These are phyloP conservation scores for Aureobasidium sp. DNA, from an alignment of 2,329 filamentous ascomycete genomes.

Conservation along the genomic window DNA sequence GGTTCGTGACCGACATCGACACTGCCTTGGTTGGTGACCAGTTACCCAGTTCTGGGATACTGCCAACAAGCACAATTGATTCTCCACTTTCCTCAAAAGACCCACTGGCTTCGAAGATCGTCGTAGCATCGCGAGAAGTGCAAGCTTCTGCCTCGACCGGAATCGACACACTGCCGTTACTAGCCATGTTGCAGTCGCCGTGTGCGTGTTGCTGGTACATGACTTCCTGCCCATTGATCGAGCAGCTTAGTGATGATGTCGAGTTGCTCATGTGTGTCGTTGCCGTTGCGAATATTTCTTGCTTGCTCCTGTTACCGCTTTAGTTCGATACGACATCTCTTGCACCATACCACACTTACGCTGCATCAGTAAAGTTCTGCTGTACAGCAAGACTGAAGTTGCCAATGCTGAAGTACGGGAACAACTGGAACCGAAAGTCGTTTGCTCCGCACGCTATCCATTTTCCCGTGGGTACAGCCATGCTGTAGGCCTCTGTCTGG, in stretches of 20 bases:
- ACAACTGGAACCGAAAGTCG: constrained; percentile 20
- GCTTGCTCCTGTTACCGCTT: background rate
- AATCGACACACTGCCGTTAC: constrained; percentile 14
- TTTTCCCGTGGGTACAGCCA: constrained; percentile 17
- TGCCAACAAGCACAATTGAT: constrained; percentile 58
- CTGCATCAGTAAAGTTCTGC: constrained; percentile 17
- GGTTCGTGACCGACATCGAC: constrained; percentile 48
- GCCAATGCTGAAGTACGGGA: constrained; percentile 19
- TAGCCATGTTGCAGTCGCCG: constrained; percentile 17
- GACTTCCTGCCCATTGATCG: constrained; percentile 17
- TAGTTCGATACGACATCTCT: background rate
- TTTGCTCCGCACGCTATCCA: constrained; percentile 19
- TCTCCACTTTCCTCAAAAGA: constrained; percentile 49
- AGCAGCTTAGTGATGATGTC: constrained; percentile 16
- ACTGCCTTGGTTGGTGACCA: constrained; percentile 51
- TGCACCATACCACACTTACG: background rate
- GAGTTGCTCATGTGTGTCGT: constrained; percentile 16
- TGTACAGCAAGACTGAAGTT: constrained; percentile 20
- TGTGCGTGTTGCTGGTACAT: constrained; percentile 17
- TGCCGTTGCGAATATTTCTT: constrained; percentile 3
- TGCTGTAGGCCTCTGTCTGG: constrained; percentile 13
- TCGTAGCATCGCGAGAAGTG: background rate
- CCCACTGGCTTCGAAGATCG: background rate
- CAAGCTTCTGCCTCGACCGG: background rate
- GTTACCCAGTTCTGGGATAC: constrained; percentile 46